Conservation (phyloP, 352 stramenopile species). For the Pythium aristosporum region DNA sequence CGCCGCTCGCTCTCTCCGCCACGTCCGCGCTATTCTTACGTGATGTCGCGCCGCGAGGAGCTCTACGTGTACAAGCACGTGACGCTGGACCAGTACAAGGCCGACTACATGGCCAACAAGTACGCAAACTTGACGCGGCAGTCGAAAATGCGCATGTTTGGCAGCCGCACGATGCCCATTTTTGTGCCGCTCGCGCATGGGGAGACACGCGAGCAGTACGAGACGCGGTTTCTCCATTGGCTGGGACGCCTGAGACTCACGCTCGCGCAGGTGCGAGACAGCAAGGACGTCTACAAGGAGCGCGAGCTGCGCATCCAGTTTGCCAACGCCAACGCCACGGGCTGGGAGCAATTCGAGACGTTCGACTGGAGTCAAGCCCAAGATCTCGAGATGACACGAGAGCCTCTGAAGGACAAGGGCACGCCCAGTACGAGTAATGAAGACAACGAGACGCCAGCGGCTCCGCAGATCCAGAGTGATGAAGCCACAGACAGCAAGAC, state of each 20-base stretch:
- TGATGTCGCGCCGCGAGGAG: not conserved
- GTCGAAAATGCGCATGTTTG: conserved; percentile 14
- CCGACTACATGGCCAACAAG: conserved; percentile 7
- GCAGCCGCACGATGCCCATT: conserved; percentile 10
- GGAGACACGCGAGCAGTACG: conserved; percentile 19
- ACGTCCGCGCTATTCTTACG: too few relatives aligned
- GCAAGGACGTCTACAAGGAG: conserved; percentile 17
- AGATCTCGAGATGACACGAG: too few relatives aligned
- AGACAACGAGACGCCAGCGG: too few relatives aligned
- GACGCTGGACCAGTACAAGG: conserved; percentile 11
- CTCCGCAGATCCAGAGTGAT: too few relatives aligned
- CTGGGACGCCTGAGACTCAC: not conserved
- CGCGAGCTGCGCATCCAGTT: conserved; percentile 24
- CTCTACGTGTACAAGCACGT: conserved; percentile 4
- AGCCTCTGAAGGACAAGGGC: too few relatives aligned
- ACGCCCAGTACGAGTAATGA: too few relatives aligned
- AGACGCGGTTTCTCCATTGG: conserved; percentile 23
- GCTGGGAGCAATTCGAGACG: not conserved
- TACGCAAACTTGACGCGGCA: not conserved
- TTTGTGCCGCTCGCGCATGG: conserved; percentile 14
- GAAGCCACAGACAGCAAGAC: too few relatives aligned
- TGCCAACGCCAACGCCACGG: conserved; percentile 11
- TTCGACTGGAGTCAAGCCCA: too few relatives aligned
- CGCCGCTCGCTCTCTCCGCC: not conserved
- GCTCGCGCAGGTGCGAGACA: not conserved